Evolutionary conservation across 2,329 filamentous ascomycete species (phyloP), one percentile per base, ranked within the genome.

Genomic region (Talaromyces sp.): DNA sequence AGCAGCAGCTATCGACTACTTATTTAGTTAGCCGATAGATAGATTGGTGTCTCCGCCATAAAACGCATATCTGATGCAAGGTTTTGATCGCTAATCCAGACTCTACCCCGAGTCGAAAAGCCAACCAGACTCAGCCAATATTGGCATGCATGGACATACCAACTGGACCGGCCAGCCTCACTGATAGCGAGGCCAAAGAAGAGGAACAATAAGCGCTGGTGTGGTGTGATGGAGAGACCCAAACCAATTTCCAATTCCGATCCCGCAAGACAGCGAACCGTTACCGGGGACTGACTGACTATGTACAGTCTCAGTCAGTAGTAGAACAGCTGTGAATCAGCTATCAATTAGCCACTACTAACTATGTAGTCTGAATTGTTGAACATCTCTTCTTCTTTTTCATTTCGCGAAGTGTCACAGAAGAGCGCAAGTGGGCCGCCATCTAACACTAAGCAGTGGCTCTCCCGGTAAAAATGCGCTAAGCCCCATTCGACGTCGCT

Each of bases 401-500:
- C 11, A 6, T 50, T 7, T 31, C 27, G 5, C 27, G 22, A 16
- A 50, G 22, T 16, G 48, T 52, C 48, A 52, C 48, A 52, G 48
- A 33, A 27, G 45, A 24, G n/a, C 16, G 45, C 11, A 35, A 8
- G 31, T 61, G 60, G 47, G 45, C 35, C 41, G 9, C 43, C 19
- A 45, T 27, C 37, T 43, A 24, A 35, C 52, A 43, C 62, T 41
- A 27, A 50, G 33, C 54, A 37, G 24, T 54, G 48, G 48, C 60
- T 62, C 60, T 62, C 50, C 59, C 59, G 52, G 63, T 48, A 50
- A 58, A 59, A 31, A 24, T 14, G 35, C 33, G 10, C 59, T 62
- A 62, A 58, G 27, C 64, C 54, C 14, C 41, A 58, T 59, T 65
- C 37, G 64, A 41, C 43, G 60, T 62, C 64, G 60, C 64, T 65